These are phyloP conservation scores for Glebionis coronaria DNA, from an alignment of 129 eudicot genomes.

Conservation along the genomic window DNA sequence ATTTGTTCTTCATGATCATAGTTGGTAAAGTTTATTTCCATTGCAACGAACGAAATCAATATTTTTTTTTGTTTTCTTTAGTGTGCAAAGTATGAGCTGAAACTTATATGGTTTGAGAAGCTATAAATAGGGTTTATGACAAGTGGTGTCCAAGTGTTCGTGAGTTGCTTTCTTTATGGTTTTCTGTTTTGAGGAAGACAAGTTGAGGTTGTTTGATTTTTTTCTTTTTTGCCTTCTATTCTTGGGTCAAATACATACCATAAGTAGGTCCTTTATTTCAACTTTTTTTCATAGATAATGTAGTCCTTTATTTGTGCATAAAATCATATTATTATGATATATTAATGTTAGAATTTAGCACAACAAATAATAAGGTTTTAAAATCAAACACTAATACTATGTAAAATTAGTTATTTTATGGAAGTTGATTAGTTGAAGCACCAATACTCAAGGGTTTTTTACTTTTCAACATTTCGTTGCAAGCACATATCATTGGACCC, in stretches of 20 bases:
- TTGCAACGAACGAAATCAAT: background rate
- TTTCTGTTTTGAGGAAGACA: slow-evolving; percentile 28
- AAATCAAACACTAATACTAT: no score
- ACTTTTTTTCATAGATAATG: no score
- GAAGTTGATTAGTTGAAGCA: no score
- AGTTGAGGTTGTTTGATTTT: slow-evolving; percentile 21
- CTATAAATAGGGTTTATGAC: slow-evolving; percentile 53
- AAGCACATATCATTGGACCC: no score
- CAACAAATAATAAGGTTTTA: no score
- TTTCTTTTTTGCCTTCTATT: slow-evolving; percentile 16
- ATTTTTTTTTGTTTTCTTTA: background rate
- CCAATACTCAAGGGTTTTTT: no score
- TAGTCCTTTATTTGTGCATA: no score
- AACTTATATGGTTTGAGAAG: slow-evolving; percentile 25
- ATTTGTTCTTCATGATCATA: slow-evolving; percentile 37
- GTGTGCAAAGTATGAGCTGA: background rate
- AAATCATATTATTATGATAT: no score
- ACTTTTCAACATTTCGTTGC: no score
- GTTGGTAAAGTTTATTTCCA: slow-evolving; percentile 13
- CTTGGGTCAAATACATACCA: background rate
- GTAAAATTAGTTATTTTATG: no score
- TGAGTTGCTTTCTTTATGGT: slow-evolving; percentile 4
- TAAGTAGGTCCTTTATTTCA: background rate
- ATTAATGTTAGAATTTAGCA: no score
- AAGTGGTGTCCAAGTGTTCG: slow-evolving; percentile 34